phyloP scores from a whole-genome alignment of 1,284 basidiomycete genomes.

The Retiboletus flavoniger region DNA sequence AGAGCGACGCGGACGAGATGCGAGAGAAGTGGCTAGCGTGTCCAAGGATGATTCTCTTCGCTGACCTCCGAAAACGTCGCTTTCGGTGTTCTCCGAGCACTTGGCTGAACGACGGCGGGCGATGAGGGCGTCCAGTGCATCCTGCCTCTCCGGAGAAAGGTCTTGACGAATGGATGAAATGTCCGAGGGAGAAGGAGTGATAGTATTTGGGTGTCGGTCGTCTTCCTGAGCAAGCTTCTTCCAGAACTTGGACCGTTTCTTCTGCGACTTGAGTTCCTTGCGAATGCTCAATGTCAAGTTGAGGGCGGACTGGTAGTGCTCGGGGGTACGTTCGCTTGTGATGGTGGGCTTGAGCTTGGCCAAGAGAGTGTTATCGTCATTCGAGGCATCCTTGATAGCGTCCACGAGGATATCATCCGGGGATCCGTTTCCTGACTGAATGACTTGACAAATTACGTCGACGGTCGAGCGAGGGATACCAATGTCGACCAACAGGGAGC shows the following conservation, averaged over 20 bases:
- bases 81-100: conserved; percentile 12
- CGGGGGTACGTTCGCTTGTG: conserved; percentile 42
- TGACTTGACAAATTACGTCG: conserved; percentile 22
- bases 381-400: conserved; percentile 45
- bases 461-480: conserved; percentile 30
- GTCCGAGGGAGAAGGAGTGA: conserved; percentile 52
- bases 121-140: conserved; percentile 38
- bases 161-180: conserved; percentile 49
- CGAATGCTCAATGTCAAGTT: conserved; percentile 46
- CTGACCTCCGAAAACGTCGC: conserved; percentile 28
- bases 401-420: conserved; percentile 47
- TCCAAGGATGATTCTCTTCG: conserved; percentile 21
- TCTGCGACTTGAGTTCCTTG: conserved; percentile 42
- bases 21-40: conserved; percentile 22
- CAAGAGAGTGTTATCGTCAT: conserved; percentile 43
- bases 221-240: conserved; percentile 43
- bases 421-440: conserved; percentile 24
- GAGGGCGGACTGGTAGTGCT: conserved; percentile 51
- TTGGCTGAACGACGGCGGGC: conserved; percentile 24
- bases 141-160: conserved; percentile 42
- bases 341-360: conserved; percentile 44
- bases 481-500: conserved; percentile 33
- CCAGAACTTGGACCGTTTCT: conserved; percentile 48
- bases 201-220: conserved; percentile 30
- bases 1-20: conserved; percentile 27